Base-by-base conservation (phyloP, 2,329 filamentous ascomycete species). In the Cytospora mali region DNA sequence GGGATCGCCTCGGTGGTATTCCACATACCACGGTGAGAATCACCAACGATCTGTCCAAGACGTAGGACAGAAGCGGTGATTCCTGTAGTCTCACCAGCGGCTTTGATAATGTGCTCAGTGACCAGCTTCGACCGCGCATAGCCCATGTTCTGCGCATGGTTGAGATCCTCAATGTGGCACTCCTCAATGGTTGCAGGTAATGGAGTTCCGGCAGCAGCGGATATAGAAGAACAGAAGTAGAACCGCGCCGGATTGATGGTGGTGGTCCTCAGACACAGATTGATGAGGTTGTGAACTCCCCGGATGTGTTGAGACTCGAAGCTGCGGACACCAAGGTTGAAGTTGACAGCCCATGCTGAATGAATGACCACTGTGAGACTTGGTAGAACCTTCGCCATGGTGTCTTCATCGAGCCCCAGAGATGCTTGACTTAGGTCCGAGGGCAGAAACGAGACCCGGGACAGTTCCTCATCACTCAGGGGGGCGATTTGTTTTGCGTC, bases 1-100 rank as follows among this genome's bases (percentile, higher is more conserved):
- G 81, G 80, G 6, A 82, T 79, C 2, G 77, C 80, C 62, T 84
- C 81, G 1, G 75, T 80, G 3, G 74, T 68, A 57, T 83, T 84
- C 81, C 81, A 83, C 4, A 78, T 69, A 0, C 81, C 81, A 31
- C 75, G 69, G 7, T 69, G 64, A 0, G 76, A 79, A 62, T 83
- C 81, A 3, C 79, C 80, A 21, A 80, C 74, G 27, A 84, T 76
- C 64, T 84, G 81, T 0, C 80, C 76, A 7, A 75, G 68, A 1
- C 79, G 71, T 3, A 81, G 66, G 0, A 80, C 76, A 0, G 71
- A 67, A 0, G 76, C 74, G 2, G 69, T 62, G 27, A 77, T 72
- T 0, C 71, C 71, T 0, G 73, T 74, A 14, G 66, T 68, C 6
- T 62, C 65, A 6, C 70, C 71, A 9, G 75, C 74, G 9, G 42